phyloP scores from a whole-genome alignment of 345 rosid genomes.

The Eucalyptus regnans region DNA sequence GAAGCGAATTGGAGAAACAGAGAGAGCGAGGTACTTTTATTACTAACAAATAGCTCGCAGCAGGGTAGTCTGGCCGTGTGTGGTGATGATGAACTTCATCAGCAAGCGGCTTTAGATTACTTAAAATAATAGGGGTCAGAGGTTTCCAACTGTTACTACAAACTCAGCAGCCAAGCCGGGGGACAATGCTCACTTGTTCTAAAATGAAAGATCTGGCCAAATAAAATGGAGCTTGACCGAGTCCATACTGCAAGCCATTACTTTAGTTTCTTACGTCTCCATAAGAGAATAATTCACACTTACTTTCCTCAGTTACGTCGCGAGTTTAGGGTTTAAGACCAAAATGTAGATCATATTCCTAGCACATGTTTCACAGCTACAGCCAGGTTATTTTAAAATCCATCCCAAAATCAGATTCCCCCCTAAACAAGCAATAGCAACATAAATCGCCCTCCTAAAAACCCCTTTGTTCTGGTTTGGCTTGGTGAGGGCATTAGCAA shows the following conservation, averaged over 20 bases:
- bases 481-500: background rate
- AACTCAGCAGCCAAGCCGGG: background rate
- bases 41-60: slow-evolving; percentile 37
- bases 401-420: background rate
- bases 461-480: background rate
- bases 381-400: background rate
- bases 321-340: background rate
- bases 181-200: background rate
- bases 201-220: background rate
- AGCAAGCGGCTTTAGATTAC: background rate
- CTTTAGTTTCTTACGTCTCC: background rate
- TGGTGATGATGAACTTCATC: background rate
- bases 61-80: slow-evolving; percentile 23
- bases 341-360: background rate
- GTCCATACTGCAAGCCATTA: background rate
- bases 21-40: background rate
- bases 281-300: background rate
- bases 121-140: background rate
- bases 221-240: background rate
- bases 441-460: background rate
- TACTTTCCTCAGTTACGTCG: background rate
- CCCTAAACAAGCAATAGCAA: background rate
- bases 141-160: background rate
- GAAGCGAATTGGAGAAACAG: background rate
- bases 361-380: background rate